Conservation (phyloP, 768 basidiomycete genomes). For the Suillus hirtellus region DNA sequence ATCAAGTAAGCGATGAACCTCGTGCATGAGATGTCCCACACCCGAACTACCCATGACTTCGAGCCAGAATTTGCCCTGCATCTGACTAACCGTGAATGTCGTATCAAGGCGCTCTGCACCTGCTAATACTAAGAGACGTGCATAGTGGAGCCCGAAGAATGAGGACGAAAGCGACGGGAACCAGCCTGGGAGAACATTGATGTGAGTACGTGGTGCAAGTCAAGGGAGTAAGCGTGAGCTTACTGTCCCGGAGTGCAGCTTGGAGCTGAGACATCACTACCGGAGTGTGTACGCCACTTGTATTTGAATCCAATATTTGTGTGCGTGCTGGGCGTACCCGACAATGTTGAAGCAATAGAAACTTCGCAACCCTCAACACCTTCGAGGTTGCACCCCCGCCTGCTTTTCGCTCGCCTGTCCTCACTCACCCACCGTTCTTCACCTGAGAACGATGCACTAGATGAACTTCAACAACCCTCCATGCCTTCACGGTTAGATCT, state of each 20-base stretch:
- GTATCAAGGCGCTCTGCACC: conserved; percentile 92
- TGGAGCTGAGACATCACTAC: too few species aligned
- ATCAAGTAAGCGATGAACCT: conserved; percentile 52
- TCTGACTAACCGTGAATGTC: conserved; percentile 93
- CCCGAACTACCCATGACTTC: conserved; percentile 66
- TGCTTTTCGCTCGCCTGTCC: too few species aligned
- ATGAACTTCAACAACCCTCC: too few species aligned
- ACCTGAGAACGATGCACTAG: too few species aligned
- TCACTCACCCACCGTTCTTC: too few species aligned
- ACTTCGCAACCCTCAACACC: too few species aligned
- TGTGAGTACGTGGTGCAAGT: conserved; percentile 39
- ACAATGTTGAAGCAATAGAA: too few species aligned
- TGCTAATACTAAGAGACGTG: conserved; percentile 86
- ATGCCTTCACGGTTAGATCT: too few species aligned
- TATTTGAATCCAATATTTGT: conserved; percentile 35
- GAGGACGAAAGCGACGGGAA: conserved; percentile 78
- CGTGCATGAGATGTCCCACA: conserved; percentile 93
- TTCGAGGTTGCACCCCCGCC: too few species aligned
- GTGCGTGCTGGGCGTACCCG: conserved; percentile 23
- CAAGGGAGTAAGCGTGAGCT: conserved; percentile 17
- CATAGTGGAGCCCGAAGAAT: conserved; percentile 77
- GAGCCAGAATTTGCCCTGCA: conserved; percentile 96
- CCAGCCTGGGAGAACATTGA: conserved; percentile 63
- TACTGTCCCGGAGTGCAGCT: conserved; percentile 85
- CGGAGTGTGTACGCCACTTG: conserved; percentile 85